These are phyloP conservation scores for Colletotrichum spaethianum DNA, from an alignment of 2,329 filamentous ascomycete genomes.

Conservation along the genomic window DNA sequence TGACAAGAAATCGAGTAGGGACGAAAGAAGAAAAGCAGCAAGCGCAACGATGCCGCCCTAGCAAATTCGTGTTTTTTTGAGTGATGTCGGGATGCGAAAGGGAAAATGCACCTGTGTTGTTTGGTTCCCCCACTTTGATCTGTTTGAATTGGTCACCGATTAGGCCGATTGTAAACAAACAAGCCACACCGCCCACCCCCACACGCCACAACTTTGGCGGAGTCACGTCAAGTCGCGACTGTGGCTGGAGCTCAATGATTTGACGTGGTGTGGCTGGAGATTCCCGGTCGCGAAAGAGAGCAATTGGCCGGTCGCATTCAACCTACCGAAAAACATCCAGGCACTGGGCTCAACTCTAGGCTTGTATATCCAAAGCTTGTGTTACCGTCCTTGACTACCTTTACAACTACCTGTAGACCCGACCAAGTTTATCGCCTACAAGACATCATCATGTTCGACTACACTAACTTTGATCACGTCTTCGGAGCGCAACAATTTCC, in stretches of 20 bases:
- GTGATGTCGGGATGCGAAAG: constrained; percentile 20
- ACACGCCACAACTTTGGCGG: neutral
- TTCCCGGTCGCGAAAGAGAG: neutral
- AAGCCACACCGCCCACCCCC: constrained; percentile 34
- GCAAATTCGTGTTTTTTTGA: neutral
- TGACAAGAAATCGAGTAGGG: constrained; percentile 18
- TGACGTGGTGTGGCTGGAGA: constrained; percentile 30
- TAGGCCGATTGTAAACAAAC: constrained; percentile 43
- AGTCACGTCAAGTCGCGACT: constrained; percentile 28
- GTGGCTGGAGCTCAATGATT: constrained; percentile 14
- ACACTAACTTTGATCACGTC: constrained; percentile 76
- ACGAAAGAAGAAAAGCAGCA: neutral
- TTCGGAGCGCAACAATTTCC: constrained; percentile 74
- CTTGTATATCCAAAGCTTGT: neutral
- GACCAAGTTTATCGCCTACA: neutral
- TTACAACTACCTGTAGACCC: neutral
- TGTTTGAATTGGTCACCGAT: constrained; percentile 42
- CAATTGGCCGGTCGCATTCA: neutral
- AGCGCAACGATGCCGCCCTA: constrained; percentile 16
- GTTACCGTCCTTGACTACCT: neutral
- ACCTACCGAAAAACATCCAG: neutral
- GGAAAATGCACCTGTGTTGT: constrained; percentile 34
- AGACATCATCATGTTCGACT: constrained; percentile 69
- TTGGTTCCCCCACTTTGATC: constrained; percentile 41
- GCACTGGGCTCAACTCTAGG: neutral